These are phyloP conservation scores for Quercus wislizeni DNA, from an alignment of 306 rosid genomes.

Conservation along the genomic window DNA sequence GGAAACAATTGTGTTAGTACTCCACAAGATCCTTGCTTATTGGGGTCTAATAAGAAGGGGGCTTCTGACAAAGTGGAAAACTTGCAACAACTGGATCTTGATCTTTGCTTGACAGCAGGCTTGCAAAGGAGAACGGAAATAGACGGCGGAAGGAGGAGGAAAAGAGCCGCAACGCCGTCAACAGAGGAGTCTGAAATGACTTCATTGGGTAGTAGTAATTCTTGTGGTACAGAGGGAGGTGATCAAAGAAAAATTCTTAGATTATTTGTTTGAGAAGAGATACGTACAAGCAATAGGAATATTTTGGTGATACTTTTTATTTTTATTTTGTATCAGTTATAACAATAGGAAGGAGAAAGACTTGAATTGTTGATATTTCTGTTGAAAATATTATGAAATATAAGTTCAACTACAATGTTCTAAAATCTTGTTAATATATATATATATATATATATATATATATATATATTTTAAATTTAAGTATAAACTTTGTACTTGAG, in stretches of 20 bases:
- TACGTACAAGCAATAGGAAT: too few species aligned
- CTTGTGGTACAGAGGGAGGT: constrained; percentile 13
- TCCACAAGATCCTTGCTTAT: too few species aligned
- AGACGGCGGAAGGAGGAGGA: constrained; percentile 4
- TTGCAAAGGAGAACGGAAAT: neutral
- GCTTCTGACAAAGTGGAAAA: neutral
- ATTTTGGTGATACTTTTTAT: too few species aligned
- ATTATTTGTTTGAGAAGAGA: constrained; percentile 37
- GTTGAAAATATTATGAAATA: too few species aligned
- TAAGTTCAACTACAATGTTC: too few species aligned
- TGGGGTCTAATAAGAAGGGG: neutral
- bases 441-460: too few species aligned
- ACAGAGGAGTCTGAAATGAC: constrained; percentile 29
- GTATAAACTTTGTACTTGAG: neutral
- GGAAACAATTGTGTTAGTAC: neutral
- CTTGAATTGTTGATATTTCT: too few species aligned
- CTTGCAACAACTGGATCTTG: constrained; percentile 17
- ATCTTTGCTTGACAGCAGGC: constrained; percentile 20
- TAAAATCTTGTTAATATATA: too few species aligned
- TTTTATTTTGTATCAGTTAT: too few species aligned
- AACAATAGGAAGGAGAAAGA: too few species aligned
- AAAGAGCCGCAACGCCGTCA: constrained; percentile 17
- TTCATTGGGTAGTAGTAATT: constrained; percentile 32
- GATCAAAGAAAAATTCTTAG: constrained; percentile 34
- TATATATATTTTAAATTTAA: neutral